Evolutionary conservation across 2,329 filamentous ascomycete genomes (phyloP).

Genomic region (Aspergillus terreus): DNA sequence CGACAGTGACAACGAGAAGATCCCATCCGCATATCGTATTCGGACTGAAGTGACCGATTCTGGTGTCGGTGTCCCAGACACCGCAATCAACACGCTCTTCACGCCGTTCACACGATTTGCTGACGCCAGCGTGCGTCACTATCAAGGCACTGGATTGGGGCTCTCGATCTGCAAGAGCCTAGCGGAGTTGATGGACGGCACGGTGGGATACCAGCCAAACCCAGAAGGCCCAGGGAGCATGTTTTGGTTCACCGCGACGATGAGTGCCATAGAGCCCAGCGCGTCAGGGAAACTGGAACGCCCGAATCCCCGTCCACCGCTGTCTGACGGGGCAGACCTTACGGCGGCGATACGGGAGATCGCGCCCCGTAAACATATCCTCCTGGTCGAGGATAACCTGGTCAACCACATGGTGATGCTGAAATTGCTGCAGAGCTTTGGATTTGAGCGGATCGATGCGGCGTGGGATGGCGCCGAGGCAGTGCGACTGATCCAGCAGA

Average conservation of each 20-base stretch:
- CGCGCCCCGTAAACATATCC: conserved; percentile 39
- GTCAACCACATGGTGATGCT: conserved; percentile 42
- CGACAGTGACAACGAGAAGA: neutral
- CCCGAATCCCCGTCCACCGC: neutral
- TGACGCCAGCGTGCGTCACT: conserved; percentile 50
- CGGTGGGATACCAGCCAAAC: conserved; percentile 46
- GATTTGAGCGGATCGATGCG: conserved; percentile 41
- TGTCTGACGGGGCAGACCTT: conserved; percentile 13
- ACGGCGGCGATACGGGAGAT: conserved; percentile 32
- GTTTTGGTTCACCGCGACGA: conserved; percentile 51
- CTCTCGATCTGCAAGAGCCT: conserved; percentile 57
- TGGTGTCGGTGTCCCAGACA: conserved; percentile 51
- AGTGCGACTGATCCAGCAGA: conserved; percentile 40
- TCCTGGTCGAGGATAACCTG: conserved; percentile 43
- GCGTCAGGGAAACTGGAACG: conserved; percentile 23
- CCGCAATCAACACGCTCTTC: conserved; percentile 48
- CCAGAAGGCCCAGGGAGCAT: conserved; percentile 46
- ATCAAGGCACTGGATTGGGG: conserved; percentile 56
- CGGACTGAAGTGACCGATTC: conserved; percentile 52
- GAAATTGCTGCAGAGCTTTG: conserved; percentile 36
- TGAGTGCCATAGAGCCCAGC: conserved; percentile 35
- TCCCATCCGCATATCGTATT: conserved; percentile 40
- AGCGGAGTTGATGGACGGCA: conserved; percentile 55
- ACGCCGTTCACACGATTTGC: conserved; percentile 56
- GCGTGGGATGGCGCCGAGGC: conserved; percentile 45